phyloP scores from a whole-genome alignment of 305 asterid genomes.

The Andrographis paniculata region DNA sequence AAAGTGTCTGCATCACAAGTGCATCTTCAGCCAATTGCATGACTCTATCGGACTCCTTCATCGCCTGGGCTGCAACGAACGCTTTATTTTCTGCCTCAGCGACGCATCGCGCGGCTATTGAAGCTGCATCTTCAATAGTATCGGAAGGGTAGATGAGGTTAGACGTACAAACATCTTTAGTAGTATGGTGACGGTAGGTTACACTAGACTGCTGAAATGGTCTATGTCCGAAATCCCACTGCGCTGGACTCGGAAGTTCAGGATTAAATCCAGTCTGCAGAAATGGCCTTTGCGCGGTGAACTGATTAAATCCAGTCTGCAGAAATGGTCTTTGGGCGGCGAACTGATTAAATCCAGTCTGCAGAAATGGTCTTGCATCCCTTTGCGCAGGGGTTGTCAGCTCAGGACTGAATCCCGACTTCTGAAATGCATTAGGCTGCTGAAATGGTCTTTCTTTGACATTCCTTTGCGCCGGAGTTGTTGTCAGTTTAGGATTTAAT shows the following conservation, averaged over 20 bases:
- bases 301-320: too few relatives aligned
- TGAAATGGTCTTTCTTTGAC: conserved; percentile 24
- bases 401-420: too few relatives aligned
- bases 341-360: too few relatives aligned
- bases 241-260: too few relatives aligned
- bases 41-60: conserved; percentile 45
- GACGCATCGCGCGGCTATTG: conserved; percentile 32
- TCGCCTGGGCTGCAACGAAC: conserved; percentile 48
- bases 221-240: too few relatives aligned
- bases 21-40: conserved; percentile 47
- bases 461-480: conserved; percentile 25
- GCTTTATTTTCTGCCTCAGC: conserved; percentile 56
- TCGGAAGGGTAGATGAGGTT: conserved; percentile 20
- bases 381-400: conserved; percentile 27
- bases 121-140: conserved; percentile 37
- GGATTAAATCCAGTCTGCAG: too few relatives aligned
- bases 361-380: conserved; percentile 24
- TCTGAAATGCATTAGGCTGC: conserved; percentile 19
- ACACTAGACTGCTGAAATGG: too few relatives aligned
- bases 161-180: conserved; percentile 18
- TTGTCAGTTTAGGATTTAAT: too few relatives aligned
- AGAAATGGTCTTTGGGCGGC: conserved; percentile 28
- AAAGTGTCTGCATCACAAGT: conserved; percentile 27
- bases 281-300: too few relatives aligned
- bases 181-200: too few relatives aligned